Base-by-base conservation (phyloP, 352 stramenopile species). In the Aphanomyces invadans region DNA sequence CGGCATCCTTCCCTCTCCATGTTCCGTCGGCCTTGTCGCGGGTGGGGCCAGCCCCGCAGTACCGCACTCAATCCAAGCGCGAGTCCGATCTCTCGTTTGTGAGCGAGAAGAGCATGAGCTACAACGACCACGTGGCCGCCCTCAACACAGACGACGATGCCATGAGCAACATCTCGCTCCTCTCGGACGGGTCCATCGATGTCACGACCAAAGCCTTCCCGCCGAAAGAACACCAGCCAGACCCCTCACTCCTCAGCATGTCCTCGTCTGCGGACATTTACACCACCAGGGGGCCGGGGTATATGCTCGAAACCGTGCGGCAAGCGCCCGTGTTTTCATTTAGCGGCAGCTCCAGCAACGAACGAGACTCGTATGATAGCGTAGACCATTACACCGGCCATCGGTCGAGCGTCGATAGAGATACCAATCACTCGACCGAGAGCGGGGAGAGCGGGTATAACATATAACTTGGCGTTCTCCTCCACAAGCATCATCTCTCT, bases 101-200 rank as follows among this genome's bases (percentile, higher is more conserved):
- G 49, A 57, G 49, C n/a, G 21, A 32, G 29, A 29, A 57, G 25
- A 57, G 49, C 49, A 39, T 57, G 49, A 57, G 49, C 49, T 57
- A 57, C 49, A 57, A 17, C 23, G 49, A 57, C 49, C 49, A 57
- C 49, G 25, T 57, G 17, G 29, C 21, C 49, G 4, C 2, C 21
- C 19, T 57, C 49, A 7, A 57, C 49, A 12, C 29, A 12, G 49
- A 57, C 17, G 49, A 57, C 15, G 15, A 15, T 7, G 15, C 36
- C 7, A 42, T 42, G 49, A n/a, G 9, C 49, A 57, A 57, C 10
- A 38, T 39, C 25, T 57, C 49, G 49, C 36, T 57, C 29, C 25
- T 57, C 21, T 57, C 49, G 21, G 19, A 57, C 19, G 49, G 49
- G 12, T 57, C 49, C 21, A 26, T 57, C 25, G 17, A 28, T 1